Evolutionary conservation across 768 basidiomycete species (phyloP).

Genomic region (Rhizopogon vinicolor): DNA sequence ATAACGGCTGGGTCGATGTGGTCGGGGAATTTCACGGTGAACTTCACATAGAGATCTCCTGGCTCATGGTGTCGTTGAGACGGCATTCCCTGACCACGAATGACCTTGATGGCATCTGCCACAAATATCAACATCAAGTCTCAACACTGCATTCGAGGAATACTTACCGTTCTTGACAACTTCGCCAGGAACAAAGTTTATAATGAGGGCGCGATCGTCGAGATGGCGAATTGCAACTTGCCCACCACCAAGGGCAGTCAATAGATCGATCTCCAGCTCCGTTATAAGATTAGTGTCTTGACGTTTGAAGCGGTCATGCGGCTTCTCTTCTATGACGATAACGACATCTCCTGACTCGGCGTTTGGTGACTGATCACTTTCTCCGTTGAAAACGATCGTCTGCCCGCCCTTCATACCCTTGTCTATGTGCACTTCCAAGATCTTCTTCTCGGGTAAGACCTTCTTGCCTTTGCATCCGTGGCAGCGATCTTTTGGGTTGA

Average conservation of each 20-base stretch:
- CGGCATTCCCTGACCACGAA: constrained; percentile 96
- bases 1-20: constrained; percentile 62
- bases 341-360: constrained; percentile 92
- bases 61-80: constrained; percentile 96
- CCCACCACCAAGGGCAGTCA: constrained; percentile 92
- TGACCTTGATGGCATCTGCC: constrained; percentile 83
- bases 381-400: constrained; percentile 83
- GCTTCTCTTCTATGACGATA: constrained; percentile 91
- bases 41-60: constrained; percentile 87
- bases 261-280: constrained; percentile 88
- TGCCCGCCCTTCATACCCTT: constrained; percentile 96
- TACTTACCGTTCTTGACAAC: constrained; percentile 86
- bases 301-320: constrained; percentile 84
- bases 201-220: constrained; percentile 84
- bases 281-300: constrained; percentile 83
- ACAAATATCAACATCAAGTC: not conserved
- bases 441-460: constrained; percentile 89
- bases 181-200: constrained; percentile 84
- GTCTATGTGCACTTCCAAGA: constrained; percentile 96
- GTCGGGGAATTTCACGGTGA: constrained; percentile 89
- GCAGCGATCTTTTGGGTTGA: constrained; percentile 92
- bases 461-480: constrained; percentile 94
- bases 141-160: not conserved
- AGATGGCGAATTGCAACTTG: constrained; percentile 87
- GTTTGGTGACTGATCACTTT: constrained; percentile 88